Base-by-base conservation (phyloP, 2,329 filamentous ascomycete genomes). In the Colletotrichum gigasporum region DNA sequence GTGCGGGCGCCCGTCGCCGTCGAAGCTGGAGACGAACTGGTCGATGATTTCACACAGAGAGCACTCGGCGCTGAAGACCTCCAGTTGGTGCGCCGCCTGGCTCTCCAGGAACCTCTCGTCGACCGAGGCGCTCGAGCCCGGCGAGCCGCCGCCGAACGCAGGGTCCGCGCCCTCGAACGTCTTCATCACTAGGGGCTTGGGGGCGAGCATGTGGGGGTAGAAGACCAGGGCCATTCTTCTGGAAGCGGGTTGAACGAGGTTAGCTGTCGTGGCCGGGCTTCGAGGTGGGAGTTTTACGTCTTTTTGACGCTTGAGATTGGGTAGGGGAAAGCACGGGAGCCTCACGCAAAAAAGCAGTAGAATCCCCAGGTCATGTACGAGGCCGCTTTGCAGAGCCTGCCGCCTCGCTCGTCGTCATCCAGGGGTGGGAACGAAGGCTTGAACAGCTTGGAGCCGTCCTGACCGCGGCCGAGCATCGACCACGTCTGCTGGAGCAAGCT, bases 281-380 rank as follows among this genome's bases (percentile, higher is more conserved):
- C n/a, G n/a, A n/a, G n/a, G n/a, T n/a, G n/a, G n/a, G n/a, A n/a
- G n/a, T n/a, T n/a, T n/a, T n/a, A n/a, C n/a, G n/a, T n/a, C n/a
- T n/a, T n/a, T n/a, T n/a, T n/a, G n/a, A n/a, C n/a, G 54, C 35
- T n/a, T 6, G 18, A 12, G 6, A 1, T 8, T 2, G 20, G 5
- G 3, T 22, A 37, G 16, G 34, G 14, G 12, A n/a, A 1, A 30
- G 3, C 18, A 37, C 12, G 34, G 14, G 12, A n/a, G 1, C 28
- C 71, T 48, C 56, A 71, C 71, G 57, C 58, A 12, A 71, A 67
- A 9, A 71, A 45, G 54, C 53, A 67, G 24, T 71, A 71, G 7
- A 72, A 63, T 2, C 70, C 71, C 68, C 69, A 72, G 5, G 63
- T 20, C 4, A 70, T 68, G 3, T 45, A 58, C 3, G 64, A 63